These are phyloP conservation scores for Pythium dissimile DNA, from an alignment of 352 stramenopile species.

Conservation along the genomic window DNA sequence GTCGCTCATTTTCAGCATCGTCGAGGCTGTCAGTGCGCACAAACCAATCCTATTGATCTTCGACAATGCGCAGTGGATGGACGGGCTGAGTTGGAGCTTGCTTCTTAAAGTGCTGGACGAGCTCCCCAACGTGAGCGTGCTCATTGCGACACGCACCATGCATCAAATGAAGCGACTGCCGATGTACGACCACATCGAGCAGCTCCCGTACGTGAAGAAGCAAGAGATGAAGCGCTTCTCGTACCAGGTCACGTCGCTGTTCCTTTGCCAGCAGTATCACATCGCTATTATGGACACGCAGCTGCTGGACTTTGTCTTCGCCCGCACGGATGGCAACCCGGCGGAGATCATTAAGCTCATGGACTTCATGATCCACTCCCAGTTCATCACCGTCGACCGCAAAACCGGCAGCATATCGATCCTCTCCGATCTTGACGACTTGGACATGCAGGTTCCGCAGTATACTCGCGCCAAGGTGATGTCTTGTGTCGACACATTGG, in stretches of 20 bases:
- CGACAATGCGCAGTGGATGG: constrained; percentile 79
- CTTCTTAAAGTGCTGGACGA: constrained; percentile 55
- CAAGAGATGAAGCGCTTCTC: constrained; percentile 57
- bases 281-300: constrained; percentile 83
- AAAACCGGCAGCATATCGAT: constrained; percentile 51
- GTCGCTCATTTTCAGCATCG: constrained; percentile 51
- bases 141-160: constrained; percentile 45
- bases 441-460: constrained; percentile 71
- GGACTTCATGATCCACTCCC: constrained; percentile 60
- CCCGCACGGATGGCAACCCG: constrained; percentile 63
- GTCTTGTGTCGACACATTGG: constrained; percentile 55
- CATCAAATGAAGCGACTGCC: constrained; percentile 32
- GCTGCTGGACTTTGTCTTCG: constrained; percentile 69
- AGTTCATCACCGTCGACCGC: constrained; percentile 58
- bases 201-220: constrained; percentile 31
- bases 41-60: constrained; percentile 69
- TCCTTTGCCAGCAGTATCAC: constrained; percentile 72
- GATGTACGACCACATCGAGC: constrained; percentile 41
- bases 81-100: constrained; percentile 55
- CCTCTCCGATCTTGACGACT: constrained; percentile 64
- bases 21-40: constrained; percentile 40
- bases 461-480: constrained; percentile 71
- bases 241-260: constrained; percentile 66
- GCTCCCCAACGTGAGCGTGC: constrained; percentile 49
- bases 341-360: constrained; percentile 65